Conservation (phyloP, 2,329 filamentous ascomycete species). For the Mariannaea sp. region DNA sequence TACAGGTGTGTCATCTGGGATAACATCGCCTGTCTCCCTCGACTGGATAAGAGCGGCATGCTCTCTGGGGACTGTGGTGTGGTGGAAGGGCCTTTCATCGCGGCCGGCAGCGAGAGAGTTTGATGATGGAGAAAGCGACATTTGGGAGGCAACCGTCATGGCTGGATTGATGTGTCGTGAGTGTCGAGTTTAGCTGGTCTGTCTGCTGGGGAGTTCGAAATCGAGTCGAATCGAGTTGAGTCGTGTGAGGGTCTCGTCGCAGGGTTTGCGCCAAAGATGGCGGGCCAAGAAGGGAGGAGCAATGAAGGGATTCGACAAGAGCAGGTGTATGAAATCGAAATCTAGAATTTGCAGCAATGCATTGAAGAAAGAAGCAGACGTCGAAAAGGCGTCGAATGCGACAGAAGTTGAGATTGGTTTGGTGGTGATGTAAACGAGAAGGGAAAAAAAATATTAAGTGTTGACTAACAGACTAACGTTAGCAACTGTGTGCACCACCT, state of each 20-base stretch:
- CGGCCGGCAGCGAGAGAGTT: constrained; percentile 37
- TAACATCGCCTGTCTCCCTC: constrained; percentile 63
- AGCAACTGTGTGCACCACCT: no score
- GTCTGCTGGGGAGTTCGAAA: no score
- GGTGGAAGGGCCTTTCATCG: constrained; percentile 41
- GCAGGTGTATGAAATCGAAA: background rate
- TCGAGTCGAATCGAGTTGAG: background rate
- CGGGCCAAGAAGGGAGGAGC: background rate
- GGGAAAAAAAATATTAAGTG: constrained; percentile 5
- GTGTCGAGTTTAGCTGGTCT: background rate
- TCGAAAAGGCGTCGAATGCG: background rate
- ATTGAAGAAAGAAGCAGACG: background rate
- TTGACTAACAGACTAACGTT: no score
- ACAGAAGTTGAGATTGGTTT: background rate
- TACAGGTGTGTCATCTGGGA: constrained; percentile 49
- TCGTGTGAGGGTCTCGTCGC: background rate
- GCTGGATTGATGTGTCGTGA: background rate
- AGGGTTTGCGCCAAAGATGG: constrained; percentile 12
- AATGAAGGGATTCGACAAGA: background rate
- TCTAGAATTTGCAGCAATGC: background rate
- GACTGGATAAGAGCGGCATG: constrained; percentile 58
- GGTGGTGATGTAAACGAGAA: constrained; percentile 1
- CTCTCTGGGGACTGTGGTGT: constrained; percentile 39
- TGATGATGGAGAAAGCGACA: constrained; percentile 41
- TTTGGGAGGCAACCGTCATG: constrained; percentile 25